These are phyloP conservation scores for Paramecium tetraurelia DNA, from an alignment of 73 alveolate species.

Conservation along the genomic window DNA sequence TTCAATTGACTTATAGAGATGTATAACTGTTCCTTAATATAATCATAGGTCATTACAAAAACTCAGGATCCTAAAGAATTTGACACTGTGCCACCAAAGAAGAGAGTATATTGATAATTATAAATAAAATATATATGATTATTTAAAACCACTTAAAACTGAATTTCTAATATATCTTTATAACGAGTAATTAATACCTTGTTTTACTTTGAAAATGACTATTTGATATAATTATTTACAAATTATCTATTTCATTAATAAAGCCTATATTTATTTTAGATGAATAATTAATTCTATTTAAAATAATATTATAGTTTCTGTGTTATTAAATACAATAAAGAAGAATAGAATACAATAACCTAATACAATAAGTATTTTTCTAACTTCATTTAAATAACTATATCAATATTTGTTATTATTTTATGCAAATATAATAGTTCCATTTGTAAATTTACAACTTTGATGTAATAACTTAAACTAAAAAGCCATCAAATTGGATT, in stretches of 20 bases:
- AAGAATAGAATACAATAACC: too few species aligned
- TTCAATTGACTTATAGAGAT: conserved; percentile 68
- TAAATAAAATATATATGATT: background rate
- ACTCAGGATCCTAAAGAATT: conserved; percentile 74
- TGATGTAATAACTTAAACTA: background rate
- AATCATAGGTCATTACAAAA: conserved; percentile 20
- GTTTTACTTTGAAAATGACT: background rate
- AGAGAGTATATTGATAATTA: conserved; percentile 73
- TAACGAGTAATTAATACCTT: too few species aligned
- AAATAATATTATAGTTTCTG: too few species aligned
- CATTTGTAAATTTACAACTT: background rate
- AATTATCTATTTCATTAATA: background rate
- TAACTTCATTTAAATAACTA: background rate
- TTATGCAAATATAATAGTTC: background rate
- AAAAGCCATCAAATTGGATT: background rate
- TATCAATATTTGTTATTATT: background rate
- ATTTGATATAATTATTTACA: background rate
- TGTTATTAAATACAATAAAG: too few species aligned
- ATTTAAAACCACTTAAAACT: background rate
- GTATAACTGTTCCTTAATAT: conserved; percentile 9
- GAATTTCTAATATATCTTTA: background rate
- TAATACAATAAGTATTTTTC: background rate
- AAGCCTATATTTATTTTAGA: background rate
- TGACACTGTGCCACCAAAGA: conserved; percentile 80
- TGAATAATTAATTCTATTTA: background rate